Base-by-base conservation (phyloP, 1,284 basidiomycete species). In the Fistulinella staudtii region DNA sequence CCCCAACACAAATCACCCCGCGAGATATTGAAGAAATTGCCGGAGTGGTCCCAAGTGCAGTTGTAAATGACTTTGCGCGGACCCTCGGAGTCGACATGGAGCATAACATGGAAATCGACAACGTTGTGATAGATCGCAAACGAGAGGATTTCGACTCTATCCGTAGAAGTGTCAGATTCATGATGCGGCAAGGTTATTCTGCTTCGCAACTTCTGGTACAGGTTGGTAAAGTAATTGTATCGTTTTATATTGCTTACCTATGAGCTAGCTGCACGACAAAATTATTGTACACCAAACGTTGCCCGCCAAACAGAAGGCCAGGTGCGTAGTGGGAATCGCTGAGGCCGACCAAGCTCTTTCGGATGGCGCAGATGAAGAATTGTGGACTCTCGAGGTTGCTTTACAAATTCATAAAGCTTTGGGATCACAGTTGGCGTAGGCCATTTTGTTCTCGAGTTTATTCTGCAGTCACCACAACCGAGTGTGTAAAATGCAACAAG, bases 341-440 rank as follows among this genome's bases (percentile, higher is more conserved):
- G 92, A 95, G 64, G 92, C 92, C 29, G 96, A 99, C 72, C 98
- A 99, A 66, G 91, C 90, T 0, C 71, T 99, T 34, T 92, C 89
- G 52, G 95, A 99, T 57, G 96, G 96, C 2, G 94, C 91, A n/a
- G 95, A 99, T 57, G 96, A 99, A 66, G 93, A 97, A 66, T 71
- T 99, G 29, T 97, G 96, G 83, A 79, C 93, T 39, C 70, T 99
- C 17, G 90, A 95, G 57, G 83, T 93, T 40, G 92, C 82, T 29
- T 66, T 97, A 41, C 77, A 82, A 30, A 73, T 96, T 15, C 75
- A 85, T 61, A 91, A 85, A 54, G 82, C 81, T 20, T 46, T 80
- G 28, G 56, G 61, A 39, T 60, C 57, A 22, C 60, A 41, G 33
- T 18, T 23, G 5, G 14, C 27, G 18, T 21, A 36, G 18, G 17